Evolutionary conservation across 2,329 filamentous ascomycete species (phyloP), one percentile per base, ranked within the genome.

Genomic region (Aspergillus sp.): DNA sequence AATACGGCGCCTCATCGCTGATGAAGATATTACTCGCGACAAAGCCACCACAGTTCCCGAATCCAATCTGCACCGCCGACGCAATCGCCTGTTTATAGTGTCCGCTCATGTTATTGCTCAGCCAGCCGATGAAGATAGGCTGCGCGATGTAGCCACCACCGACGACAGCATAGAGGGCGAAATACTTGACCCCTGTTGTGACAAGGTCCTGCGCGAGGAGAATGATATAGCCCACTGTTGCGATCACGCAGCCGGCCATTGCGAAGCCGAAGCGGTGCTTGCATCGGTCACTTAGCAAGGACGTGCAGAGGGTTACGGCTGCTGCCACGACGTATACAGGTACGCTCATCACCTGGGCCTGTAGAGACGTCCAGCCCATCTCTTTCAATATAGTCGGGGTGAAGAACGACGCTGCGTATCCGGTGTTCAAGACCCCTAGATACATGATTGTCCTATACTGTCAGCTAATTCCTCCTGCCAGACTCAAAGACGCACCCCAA

Each of bases 31-130:
- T 77, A 24, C 70, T 68, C 4, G 71, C 72, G 6, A 79, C 67
- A 52, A 80, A 76, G 43, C 76, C 77, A 47, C 74, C 77, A 57
- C 75, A 77, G 62, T 79, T 79, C 15, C 76, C 77, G 19, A 79
- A 74, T 2, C 75, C 75, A 4, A 75, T 66, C 64, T 76, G 73
- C 62, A 78, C 68, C 1, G 71, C 77, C 62, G 73, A 75, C 3
- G 73, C 75, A 6, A 79, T 69, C 6, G 73, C 74, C 23, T 77
- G 73, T 54, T 75, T 73, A 40, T 73, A 71, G 54, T 70, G 70
- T 14, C 75, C 75, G 11, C 72, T 67, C 3, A 79, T 63, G 52
- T 80, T 80, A 41, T 74, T 73, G 31, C 72, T 75, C 14, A 74
- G 59, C 66, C 69, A 73, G 5, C 71, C 72, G 7, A 76, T 72